Conservation (phyloP, 306 rosid genomes). For the Astragalus glycyphyllos region DNA sequence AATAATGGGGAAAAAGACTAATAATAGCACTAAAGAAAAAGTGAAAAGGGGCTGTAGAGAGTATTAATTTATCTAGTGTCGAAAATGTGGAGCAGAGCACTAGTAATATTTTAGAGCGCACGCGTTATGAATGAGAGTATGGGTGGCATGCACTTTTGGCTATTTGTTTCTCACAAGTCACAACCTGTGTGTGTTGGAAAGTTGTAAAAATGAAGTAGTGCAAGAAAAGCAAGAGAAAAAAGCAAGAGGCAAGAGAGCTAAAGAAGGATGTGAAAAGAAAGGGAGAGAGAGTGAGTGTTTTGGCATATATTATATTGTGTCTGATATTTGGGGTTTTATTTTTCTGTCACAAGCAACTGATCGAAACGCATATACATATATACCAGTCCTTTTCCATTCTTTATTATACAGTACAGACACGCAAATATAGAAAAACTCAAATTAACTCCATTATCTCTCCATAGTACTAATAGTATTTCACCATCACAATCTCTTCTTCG, state of each 20-base stretch:
- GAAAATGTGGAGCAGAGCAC: neutral
- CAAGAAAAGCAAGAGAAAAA: slow-evolving; percentile 51
- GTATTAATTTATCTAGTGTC: neutral
- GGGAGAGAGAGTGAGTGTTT: slow-evolving; percentile 37
- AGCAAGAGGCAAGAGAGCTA: slow-evolving; percentile 51
- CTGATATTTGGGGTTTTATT: slow-evolving; percentile 50
- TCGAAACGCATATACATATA: slow-evolving; percentile 29
- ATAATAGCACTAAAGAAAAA: too few species aligned
- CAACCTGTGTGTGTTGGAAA: slow-evolving; percentile 52
- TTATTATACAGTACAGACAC: neutral
- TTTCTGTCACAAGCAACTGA: slow-evolving; percentile 44
- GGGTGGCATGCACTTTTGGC: slow-evolving; percentile 32
- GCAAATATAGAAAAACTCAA: neutral
- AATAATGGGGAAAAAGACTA: too few species aligned
- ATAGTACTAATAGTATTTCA: neutral
- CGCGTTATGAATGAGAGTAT: slow-evolving; percentile 49
- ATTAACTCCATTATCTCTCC: slow-evolving; percentile 20
- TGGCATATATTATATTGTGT: slow-evolving; percentile 50
- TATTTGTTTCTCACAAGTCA: slow-evolving; percentile 16
- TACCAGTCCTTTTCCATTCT: too few species aligned
- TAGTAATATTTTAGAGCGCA: slow-evolving; percentile 37
- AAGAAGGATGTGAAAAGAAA: slow-evolving; percentile 48
- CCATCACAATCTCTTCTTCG: slow-evolving; percentile 6
- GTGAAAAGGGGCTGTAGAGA: too few species aligned
- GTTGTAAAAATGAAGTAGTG: slow-evolving; percentile 61